Evolutionary conservation across 2,329 filamentous ascomycete genomes (phyloP).

Genomic region (Purpureocillium lavendulum): DNA sequence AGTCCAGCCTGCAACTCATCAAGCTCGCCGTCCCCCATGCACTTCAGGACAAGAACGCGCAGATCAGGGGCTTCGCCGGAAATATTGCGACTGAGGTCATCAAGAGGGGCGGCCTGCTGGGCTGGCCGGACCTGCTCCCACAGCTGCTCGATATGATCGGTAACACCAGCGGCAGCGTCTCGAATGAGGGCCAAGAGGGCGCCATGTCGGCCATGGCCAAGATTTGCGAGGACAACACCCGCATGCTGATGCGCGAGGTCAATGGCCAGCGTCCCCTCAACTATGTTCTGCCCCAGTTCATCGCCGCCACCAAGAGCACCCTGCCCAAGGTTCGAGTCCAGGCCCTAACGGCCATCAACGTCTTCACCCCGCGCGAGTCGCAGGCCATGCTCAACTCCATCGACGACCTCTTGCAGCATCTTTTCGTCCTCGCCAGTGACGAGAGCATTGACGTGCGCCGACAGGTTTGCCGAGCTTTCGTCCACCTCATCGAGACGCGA

Average conservation of each 20-base stretch:
- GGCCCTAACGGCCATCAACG: conserved; percentile 78
- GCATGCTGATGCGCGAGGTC: conserved; percentile 77
- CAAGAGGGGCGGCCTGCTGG: conserved; percentile 71
- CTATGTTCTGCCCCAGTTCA: conserved; percentile 81
- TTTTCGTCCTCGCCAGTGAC: conserved; percentile 77
- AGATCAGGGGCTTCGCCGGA: conserved; percentile 83
- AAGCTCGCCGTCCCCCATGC: conserved; percentile 70
- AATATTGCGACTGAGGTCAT: conserved; percentile 93
- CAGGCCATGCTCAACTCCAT: conserved; percentile 74
- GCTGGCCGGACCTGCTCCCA: conserved; percentile 84
- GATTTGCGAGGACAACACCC: conserved; percentile 94
- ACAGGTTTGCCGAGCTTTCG: conserved; percentile 89
- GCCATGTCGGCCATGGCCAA: conserved; percentile 90
- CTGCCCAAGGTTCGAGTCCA: conserved; percentile 70
- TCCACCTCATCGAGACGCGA: conserved; percentile 81
- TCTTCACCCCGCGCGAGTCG: conserved; percentile 81
- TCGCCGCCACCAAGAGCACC: conserved; percentile 73
- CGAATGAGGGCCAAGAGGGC: conserved; percentile 74
- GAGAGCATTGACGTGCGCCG: conserved; percentile 73
- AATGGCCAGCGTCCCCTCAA: conserved; percentile 81
- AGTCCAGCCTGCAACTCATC: conserved; percentile 65
- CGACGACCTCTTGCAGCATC: conserved; percentile 70
- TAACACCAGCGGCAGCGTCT: conserved; percentile 60
- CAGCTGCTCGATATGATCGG: conserved; percentile 72
- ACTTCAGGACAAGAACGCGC: conserved; percentile 70